phyloP scores from a whole-genome alignment of 495 filamentous ascomycete species.

The Penicillium crystallinum region DNA sequence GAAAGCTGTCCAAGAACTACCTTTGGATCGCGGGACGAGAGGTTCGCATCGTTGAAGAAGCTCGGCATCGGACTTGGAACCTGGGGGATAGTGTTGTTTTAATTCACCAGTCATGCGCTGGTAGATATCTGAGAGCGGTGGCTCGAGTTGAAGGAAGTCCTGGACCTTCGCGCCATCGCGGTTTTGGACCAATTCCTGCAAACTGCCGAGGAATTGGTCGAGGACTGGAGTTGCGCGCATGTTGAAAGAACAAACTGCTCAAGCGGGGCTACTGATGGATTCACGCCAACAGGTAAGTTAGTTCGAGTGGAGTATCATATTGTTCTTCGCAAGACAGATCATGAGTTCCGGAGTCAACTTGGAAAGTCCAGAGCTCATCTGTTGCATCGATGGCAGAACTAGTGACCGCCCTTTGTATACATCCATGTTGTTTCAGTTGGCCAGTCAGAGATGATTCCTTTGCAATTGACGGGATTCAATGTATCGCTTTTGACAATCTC shows the following conservation, averaged over 20 bases:
- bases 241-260: neutral
- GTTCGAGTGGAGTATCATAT: neutral
- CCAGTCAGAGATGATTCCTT: too few relatives aligned
- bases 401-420: slow-evolving; percentile 4
- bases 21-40: slow-evolving; percentile 54
- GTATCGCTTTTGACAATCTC: too few relatives aligned
- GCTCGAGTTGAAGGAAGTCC: slow-evolving; percentile 59
- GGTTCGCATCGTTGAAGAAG: slow-evolving; percentile 54
- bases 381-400: slow-evolving; percentile 3
- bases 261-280: neutral
- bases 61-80: slow-evolving; percentile 41
- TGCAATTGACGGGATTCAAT: too few relatives aligned
- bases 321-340: neutral
- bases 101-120: slow-evolving; percentile 61
- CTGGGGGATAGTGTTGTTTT: slow-evolving; percentile 47
- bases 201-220: slow-evolving; percentile 51
- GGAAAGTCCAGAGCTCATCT: neutral
- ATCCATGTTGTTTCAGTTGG: neutral
- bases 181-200: slow-evolving; percentile 48
- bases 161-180: slow-evolving; percentile 52
- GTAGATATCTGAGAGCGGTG: slow-evolving; percentile 61
- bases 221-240: slow-evolving; percentile 43
- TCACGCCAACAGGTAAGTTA: neutral
- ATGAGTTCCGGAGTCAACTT: neutral
- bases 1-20: slow-evolving; percentile 69